phyloP scores from a whole-genome alignment of 805 yeast species.

The Saccharomycopsis guyanensis region DNA sequence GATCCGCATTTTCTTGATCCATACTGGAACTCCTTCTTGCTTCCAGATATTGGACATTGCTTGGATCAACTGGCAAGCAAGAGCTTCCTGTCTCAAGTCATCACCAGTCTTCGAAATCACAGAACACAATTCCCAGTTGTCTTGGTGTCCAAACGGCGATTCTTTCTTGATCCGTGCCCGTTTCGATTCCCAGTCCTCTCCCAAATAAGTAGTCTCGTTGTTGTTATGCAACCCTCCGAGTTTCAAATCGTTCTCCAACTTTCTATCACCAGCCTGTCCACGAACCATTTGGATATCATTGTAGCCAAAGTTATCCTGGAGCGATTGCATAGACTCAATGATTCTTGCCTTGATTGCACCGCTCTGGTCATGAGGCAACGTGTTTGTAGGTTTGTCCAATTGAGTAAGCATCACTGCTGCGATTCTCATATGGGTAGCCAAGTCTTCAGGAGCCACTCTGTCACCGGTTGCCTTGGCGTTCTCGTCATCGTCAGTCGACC shows the following conservation, averaged over 20 bases:
- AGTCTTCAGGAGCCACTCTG: slow-evolving; percentile 36
- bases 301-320: slow-evolving; percentile 60
- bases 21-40: slow-evolving; percentile 55
- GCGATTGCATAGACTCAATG: slow-evolving; percentile 65
- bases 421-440: slow-evolving; percentile 91
- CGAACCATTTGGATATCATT: slow-evolving; percentile 42
- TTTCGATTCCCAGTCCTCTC: slow-evolving; percentile 89
- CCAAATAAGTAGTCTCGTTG: slow-evolving; percentile 48
- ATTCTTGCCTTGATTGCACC: slow-evolving; percentile 61
- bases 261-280: slow-evolving; percentile 84
- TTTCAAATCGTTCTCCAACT: slow-evolving; percentile 85
- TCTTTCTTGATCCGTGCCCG: slow-evolving; percentile 70
- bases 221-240: slow-evolving; percentile 56
- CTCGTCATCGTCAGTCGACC: not conserved
- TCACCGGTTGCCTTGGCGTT: slow-evolving; percentile 20
- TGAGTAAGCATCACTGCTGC: slow-evolving; percentile 94
- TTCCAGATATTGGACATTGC: slow-evolving; percentile 85
- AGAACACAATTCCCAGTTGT: slow-evolving; percentile 91
- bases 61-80: slow-evolving; percentile 90
- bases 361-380: slow-evolving; percentile 45
- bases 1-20: slow-evolving; percentile 94
- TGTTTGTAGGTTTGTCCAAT: slow-evolving; percentile 56
- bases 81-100: slow-evolving; percentile 93
- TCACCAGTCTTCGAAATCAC: slow-evolving; percentile 96
- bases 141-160: slow-evolving; percentile 76